Conservation (phyloP, 31 red algal species). For the Porphyra umbilicalis region DNA sequence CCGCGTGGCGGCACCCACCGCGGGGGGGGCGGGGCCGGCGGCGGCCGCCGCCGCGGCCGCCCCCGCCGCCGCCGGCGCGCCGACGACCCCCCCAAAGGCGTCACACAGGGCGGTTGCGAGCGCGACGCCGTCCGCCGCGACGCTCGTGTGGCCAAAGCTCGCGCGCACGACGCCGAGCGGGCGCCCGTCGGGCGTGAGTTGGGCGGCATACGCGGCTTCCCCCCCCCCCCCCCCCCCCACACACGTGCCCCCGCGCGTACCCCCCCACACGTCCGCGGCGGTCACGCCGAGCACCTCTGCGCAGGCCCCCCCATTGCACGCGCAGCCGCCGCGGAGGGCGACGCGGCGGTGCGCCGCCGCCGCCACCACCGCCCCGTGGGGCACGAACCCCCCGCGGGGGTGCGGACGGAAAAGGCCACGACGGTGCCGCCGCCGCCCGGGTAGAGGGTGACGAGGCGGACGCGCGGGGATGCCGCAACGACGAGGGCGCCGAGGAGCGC, state of each 20-base stretch:
- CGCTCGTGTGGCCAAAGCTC: constrained; percentile 49
- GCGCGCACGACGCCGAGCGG: constrained; percentile 34
- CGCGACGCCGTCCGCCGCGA: constrained; percentile 3
- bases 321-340: constrained; percentile 26
- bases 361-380: constrained; percentile 25
- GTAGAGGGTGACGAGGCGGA: constrained; percentile 11
- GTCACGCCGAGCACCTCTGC: constrained; percentile 20
- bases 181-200: constrained; percentile 10
- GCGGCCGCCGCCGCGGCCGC: too few species aligned
- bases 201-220: too few species aligned
- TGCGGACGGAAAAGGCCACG: constrained; percentile 8
- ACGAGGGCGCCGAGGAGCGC: constrained; percentile 6
- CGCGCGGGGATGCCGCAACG: background rate
- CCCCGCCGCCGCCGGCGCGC: too few species aligned
- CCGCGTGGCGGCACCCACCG: too few species aligned
- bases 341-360: constrained; percentile 18
- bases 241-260: constrained; percentile 13
- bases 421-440: background rate
- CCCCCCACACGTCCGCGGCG: constrained; percentile 16
- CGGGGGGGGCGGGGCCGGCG: too few species aligned
- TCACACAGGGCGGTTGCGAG: constrained; percentile 14
- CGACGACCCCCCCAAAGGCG: constrained; percentile 1
- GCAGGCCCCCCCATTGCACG: constrained; percentile 38
- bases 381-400: constrained; percentile 1
- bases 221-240: constrained; percentile 29